A percentile compares a stretch with the other conserved stretches of the same genome.
These are phyloP conservation scores for Lasiosphaeriaceae sp. DNA, from an alignment of 495 filamentous ascomycete genomes.

Conservation along the genomic window DNA sequence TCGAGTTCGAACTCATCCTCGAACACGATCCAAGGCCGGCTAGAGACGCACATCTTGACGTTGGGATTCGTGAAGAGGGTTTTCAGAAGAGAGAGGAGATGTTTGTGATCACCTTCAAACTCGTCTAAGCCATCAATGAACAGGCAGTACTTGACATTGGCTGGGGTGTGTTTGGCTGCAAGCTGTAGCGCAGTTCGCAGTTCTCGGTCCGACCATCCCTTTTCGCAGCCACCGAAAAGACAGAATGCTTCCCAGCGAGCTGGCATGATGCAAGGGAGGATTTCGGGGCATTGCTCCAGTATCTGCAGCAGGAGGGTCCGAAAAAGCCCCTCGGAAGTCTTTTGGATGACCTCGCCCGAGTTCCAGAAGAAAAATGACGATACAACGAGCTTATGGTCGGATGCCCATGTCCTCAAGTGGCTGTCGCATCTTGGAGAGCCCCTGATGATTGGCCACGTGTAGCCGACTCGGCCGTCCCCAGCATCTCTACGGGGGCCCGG, in stretches of 20 bases:
- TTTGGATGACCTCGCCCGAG: background rate
- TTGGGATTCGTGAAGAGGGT: background rate
- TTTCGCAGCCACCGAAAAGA: background rate
- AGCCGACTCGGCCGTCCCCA: background rate
- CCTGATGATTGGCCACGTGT: background rate
- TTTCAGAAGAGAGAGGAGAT: background rate
- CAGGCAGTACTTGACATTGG: background rate
- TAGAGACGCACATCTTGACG: constrained; percentile 4
- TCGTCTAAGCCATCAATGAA: constrained; percentile 4
- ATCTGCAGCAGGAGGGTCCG: background rate
- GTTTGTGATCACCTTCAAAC: background rate
- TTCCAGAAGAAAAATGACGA: background rate
- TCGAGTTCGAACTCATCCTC: background rate
- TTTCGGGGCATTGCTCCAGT: background rate
- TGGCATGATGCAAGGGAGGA: background rate
- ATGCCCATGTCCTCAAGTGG: background rate
- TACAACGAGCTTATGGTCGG: background rate
- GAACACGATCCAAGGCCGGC: constrained; percentile 1
- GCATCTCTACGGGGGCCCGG: background rate
- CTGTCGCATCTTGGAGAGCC: background rate
- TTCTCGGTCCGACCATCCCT: background rate
- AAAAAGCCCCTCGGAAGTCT: background rate
- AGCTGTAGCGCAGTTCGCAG: background rate
- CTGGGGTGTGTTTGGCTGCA: background rate
- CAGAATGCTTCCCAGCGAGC: background rate